Conservation (phyloP, 1,284 basidiomycete genomes). For the Ganoderma leucocontextum region DNA sequence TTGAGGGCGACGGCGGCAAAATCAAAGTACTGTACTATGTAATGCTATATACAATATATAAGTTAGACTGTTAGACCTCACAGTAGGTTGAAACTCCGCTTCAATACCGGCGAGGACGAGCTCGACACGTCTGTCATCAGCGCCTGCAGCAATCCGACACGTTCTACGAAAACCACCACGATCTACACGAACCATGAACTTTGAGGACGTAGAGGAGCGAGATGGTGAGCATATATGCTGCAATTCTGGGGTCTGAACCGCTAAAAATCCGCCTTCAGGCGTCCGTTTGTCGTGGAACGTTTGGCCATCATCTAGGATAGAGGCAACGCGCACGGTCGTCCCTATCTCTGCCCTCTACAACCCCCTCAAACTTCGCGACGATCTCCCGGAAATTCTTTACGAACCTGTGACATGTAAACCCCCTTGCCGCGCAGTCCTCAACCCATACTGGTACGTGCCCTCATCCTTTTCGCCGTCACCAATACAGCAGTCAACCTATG, state of each 20-base stretch:
- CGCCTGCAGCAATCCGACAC: slow-evolving; percentile 22
- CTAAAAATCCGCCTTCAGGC: slow-evolving; percentile 54
- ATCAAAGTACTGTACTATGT: too few species aligned
- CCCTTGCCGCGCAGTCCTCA: slow-evolving; percentile 96
- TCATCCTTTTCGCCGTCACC: too few species aligned
- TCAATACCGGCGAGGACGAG: background rate
- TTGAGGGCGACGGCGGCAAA: too few species aligned
- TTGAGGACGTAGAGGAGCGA: slow-evolving; percentile 70
- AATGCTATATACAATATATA: too few species aligned
- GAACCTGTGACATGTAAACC: slow-evolving; percentile 99
- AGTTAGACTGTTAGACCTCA: too few species aligned
- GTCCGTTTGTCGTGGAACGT: slow-evolving; percentile 97
- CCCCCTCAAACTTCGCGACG: slow-evolving; percentile 93
- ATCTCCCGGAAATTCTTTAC: slow-evolving; percentile 96
- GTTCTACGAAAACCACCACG: slow-evolving; percentile 19
- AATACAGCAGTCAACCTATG: background rate
- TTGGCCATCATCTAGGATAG: slow-evolving; percentile 97
- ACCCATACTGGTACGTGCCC: slow-evolving; percentile 87
- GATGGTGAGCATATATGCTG: slow-evolving; percentile 54
- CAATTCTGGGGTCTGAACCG: background rate
- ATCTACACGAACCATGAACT: slow-evolving; percentile 50
- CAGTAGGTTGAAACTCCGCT: slow-evolving; percentile 13
- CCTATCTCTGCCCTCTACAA: slow-evolving; percentile 99
- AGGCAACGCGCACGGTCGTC: slow-evolving; percentile 97
- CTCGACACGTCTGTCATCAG: slow-evolving; percentile 32